phyloP scores from a whole-genome alignment of 2,329 filamentous ascomycete species.

The Ophiosphaerella herpotricha region DNA sequence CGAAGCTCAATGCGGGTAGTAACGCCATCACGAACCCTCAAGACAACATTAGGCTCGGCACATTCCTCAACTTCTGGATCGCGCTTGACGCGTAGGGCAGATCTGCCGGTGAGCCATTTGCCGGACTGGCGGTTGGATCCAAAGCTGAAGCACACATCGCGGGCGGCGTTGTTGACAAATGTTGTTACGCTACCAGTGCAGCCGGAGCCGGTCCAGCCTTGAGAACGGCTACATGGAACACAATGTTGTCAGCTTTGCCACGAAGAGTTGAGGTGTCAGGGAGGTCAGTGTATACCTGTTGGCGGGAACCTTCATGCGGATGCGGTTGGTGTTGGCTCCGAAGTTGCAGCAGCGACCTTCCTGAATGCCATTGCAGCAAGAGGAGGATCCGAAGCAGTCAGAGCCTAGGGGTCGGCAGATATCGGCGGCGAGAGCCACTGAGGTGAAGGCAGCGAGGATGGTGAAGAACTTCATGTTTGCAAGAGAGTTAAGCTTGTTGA shows the following conservation, averaged over 20 bases:
- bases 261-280: not conserved
- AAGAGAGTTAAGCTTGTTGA: not conserved
- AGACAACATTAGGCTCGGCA: constrained; percentile 6
- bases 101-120: not conserved
- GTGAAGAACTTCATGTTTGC: constrained; percentile 2
- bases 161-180: not conserved
- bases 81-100: constrained; percentile 1
- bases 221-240: not conserved
- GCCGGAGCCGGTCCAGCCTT: not conserved
- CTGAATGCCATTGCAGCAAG: constrained; percentile 4
- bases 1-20: constrained; percentile 3
- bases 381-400: not conserved
- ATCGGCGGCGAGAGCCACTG: constrained; percentile 1
- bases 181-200: not conserved
- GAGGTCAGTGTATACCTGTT: constrained; percentile 2
- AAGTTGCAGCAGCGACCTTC: constrained; percentile 6
- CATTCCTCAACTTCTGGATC: constrained; percentile 3
- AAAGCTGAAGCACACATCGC: constrained; percentile 5
- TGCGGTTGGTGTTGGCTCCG: not conserved
- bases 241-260: not conserved
- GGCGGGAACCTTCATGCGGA: constrained; percentile 2
- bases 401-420: not conserved
- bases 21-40: constrained; percentile 7
- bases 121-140: constrained; percentile 3
- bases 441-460: constrained; percentile 1